Conservation (phyloP, 805 yeast genomes). For the Clavispora santaluciae region DNA sequence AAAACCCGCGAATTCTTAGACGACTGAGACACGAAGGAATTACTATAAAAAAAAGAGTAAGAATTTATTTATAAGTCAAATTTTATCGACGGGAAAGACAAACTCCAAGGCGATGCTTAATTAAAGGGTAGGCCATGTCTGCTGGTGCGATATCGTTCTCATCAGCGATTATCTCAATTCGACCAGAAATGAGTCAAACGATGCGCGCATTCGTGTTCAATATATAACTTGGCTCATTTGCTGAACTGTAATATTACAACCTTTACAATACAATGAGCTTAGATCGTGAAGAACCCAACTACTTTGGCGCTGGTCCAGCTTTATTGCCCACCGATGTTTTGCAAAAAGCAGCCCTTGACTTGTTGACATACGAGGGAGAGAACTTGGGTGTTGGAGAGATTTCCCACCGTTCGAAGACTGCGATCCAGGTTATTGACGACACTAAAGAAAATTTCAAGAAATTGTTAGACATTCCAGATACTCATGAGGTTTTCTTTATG, state of each 20-base stretch:
- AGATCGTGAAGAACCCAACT: constrained; percentile 66
- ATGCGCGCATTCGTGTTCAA: not conserved
- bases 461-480: constrained; percentile 74
- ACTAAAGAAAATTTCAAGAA: constrained; percentile 65
- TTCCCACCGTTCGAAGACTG: constrained; percentile 89
- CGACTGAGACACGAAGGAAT: too few species aligned
- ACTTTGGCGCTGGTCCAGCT: constrained; percentile 99
- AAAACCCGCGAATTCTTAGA: constrained; percentile 1
- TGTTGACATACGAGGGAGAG: constrained; percentile 60
- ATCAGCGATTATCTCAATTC: too few species aligned
- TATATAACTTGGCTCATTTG: not conserved
- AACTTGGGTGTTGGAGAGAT: constrained; percentile 94
- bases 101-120: too few species aligned
- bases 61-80: too few species aligned
- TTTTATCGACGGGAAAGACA: too few species aligned
- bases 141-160: not conserved
- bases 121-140: too few species aligned
- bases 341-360: constrained; percentile 81
- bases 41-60: too few species aligned
- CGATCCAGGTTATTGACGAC: constrained; percentile 67
- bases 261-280: constrained; percentile 19
- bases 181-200: not conserved
- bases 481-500: constrained; percentile 89
- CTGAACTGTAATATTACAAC: too few species aligned
- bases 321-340: constrained; percentile 78